phyloP scores from a whole-genome alignment of 192 early-diverging fungal species.

The Coemansia sp. region DNA sequence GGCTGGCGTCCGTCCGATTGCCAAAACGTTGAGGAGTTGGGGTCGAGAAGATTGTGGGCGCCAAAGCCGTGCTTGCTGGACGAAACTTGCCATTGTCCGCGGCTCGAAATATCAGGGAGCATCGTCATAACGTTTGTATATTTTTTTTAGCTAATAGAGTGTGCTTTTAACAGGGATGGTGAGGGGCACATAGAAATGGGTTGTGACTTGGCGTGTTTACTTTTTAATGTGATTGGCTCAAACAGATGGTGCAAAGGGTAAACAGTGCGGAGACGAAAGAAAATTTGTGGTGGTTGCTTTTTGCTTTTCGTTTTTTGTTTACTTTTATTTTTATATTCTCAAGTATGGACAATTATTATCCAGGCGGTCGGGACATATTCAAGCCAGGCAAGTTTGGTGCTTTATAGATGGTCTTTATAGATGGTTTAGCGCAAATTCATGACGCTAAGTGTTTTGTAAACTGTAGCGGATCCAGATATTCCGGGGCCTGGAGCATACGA shows the following conservation, averaged over 20 bases:
- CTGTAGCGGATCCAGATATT: conserved; percentile 43
- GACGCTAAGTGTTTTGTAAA: no score
- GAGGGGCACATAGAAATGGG: neutral
- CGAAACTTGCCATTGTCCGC: conserved; percentile 30
- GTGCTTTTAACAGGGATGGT: no score
- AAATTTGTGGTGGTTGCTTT: neutral
- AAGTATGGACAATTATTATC: conserved; percentile 29
- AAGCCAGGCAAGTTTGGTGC: conserved; percentile 26
- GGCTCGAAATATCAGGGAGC: conserved; percentile 7
- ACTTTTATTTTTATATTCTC: neutral
- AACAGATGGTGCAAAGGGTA: conserved; percentile 8
- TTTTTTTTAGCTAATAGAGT: no score
- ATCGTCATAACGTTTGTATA: no score
- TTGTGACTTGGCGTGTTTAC: conserved; percentile 9
- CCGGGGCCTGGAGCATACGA: conserved; percentile 43
- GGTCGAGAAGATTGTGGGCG: conserved; percentile 23
- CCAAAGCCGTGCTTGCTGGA: conserved; percentile 39
- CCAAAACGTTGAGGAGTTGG: conserved; percentile 36
- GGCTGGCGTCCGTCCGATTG: conserved; percentile 52
- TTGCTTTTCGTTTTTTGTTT: conserved; percentile 12
- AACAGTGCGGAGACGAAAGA: conserved; percentile 9
- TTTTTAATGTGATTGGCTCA: conserved; percentile 6
- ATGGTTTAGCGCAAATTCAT: no score
- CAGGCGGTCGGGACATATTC: conserved; percentile 45
- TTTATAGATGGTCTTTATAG: neutral